Evolutionary conservation across 345 rosid genomes (phyloP).

Genomic region (Eucalyptus urophylla): DNA sequence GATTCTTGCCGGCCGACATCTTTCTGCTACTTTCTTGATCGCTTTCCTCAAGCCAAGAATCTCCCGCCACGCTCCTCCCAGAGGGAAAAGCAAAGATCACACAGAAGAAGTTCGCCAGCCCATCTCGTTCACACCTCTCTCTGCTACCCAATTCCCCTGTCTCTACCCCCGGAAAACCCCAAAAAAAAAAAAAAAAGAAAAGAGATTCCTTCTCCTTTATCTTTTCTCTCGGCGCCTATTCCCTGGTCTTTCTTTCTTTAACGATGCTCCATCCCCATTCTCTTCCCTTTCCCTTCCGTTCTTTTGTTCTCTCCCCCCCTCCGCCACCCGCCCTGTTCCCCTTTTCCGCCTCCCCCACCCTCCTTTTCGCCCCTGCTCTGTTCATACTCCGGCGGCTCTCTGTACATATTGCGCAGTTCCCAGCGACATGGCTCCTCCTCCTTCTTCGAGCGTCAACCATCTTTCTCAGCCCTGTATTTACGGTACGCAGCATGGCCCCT

Average conservation of each 20-base stretch:
- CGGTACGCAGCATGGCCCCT: conserved; percentile 18
- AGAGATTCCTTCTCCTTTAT: neutral
- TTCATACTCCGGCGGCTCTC: neutral
- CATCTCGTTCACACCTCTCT: neutral
- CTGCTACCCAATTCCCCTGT: neutral
- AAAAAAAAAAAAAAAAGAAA: neutral
- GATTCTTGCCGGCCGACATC: conserved; percentile 14
- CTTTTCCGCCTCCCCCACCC: neutral
- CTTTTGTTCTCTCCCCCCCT: neutral
- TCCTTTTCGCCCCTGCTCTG: neutral
- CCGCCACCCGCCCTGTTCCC: neutral
- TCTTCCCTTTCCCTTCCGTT: neutral
- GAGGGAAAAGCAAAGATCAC: neutral
- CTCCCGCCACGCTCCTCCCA: neutral
- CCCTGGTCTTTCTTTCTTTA: neutral
- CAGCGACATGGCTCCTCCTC: conserved; percentile 42
- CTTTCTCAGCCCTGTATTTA: conserved; percentile 75
- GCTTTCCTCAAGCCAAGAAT: conserved; percentile 9
- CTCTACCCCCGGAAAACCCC: neutral
- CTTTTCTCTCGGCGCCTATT: neutral
- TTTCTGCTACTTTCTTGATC: neutral
- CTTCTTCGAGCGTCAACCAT: conserved; percentile 34
- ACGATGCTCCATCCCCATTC: neutral
- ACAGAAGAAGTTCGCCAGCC: neutral
- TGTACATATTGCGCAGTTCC: neutral